Evolutionary conservation across 805 yeast species (phyloP).

Genomic region (Lipomyces yamanashiensis): DNA sequence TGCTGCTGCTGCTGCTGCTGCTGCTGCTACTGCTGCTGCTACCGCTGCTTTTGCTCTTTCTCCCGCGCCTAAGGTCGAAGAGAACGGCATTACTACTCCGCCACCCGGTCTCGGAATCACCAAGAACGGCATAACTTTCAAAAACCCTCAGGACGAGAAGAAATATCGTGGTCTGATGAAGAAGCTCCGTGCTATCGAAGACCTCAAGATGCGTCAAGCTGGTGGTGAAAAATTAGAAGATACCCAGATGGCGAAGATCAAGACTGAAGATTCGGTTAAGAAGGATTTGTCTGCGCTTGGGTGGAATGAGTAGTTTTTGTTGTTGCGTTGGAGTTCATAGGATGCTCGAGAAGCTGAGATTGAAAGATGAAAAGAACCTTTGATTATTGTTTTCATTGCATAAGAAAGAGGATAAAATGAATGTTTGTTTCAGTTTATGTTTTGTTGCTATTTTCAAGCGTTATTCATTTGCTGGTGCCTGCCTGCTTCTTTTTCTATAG

Average conservation of each 20-base stretch:
- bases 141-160: conserved; percentile 72
- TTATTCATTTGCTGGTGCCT: background rate
- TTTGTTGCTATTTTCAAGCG: background rate
- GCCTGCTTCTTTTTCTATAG: no score
- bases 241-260: conserved; percentile 87
- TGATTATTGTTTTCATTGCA: background rate
- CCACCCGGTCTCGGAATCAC: conserved; percentile 28
- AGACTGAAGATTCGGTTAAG: conserved; percentile 81
- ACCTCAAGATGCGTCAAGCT: conserved; percentile 81
- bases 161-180: conserved; percentile 87
- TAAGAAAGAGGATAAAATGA: background rate
- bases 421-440: background rate
- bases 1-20: conserved; percentile 17
- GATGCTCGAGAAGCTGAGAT: background rate
- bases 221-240: conserved; percentile 85
- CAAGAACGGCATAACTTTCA: conserved; percentile 23
- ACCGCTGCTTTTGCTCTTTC: conserved; percentile 32
- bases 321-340: background rate
- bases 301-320: conserved; percentile 52
- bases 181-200: conserved; percentile 94
- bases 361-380: background rate
- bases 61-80: conserved; percentile 25
- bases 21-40: conserved; percentile 23
- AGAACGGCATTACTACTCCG: conserved; percentile 54
- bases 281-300: conserved; percentile 77